Percentiles rank a stretch among this genome's conserved stretches.
phyloP scores from a whole-genome alignment of 2,329 filamentous ascomycete genomes.

The Onygena corvina region DNA sequence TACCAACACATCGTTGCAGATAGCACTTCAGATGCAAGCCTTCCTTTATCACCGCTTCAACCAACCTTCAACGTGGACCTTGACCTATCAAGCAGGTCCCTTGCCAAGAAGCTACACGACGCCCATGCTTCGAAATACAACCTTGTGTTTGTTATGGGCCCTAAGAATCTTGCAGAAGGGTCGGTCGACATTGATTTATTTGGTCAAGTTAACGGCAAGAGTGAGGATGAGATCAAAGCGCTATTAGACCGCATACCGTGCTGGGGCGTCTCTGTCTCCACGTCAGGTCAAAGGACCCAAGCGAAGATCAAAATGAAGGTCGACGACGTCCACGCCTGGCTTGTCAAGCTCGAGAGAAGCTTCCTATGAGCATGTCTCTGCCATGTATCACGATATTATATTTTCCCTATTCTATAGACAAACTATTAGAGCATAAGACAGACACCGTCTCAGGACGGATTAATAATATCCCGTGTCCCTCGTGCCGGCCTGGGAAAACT shows the following conservation, averaged over 20 bases:
- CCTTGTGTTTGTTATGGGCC: constrained; percentile 60
- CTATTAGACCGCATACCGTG: constrained; percentile 19
- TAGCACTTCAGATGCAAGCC: constrained; percentile 10
- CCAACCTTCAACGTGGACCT: constrained; percentile 58
- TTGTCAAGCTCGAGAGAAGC: constrained; percentile 28
- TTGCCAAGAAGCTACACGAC: constrained; percentile 59
- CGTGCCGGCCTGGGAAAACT: not conserved
- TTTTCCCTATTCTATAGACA: too few species aligned
- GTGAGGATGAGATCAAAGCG: constrained; percentile 21
- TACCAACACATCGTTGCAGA: constrained; percentile 13
- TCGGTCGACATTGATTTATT: constrained; percentile 39
- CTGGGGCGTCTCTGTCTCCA: constrained; percentile 11
- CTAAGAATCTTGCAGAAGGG: constrained; percentile 47
- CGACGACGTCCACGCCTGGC: constrained; percentile 27
- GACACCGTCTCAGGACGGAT: too few species aligned
- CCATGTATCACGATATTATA: too few species aligned
- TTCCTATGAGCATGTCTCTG: constrained; percentile 23
- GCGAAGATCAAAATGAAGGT: constrained; percentile 25
- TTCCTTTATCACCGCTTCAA: constrained; percentile 37
- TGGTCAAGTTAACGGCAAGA: constrained; percentile 34
- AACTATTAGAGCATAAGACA: too few species aligned
- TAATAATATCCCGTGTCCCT: not conserved
- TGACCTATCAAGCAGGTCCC: constrained; percentile 49
- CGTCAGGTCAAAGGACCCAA: constrained; percentile 7
- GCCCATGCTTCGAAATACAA: constrained; percentile 63